These are phyloP conservation scores for Septoria linicola DNA, from an alignment of 2,329 filamentous ascomycete species.

Conservation along the genomic window DNA sequence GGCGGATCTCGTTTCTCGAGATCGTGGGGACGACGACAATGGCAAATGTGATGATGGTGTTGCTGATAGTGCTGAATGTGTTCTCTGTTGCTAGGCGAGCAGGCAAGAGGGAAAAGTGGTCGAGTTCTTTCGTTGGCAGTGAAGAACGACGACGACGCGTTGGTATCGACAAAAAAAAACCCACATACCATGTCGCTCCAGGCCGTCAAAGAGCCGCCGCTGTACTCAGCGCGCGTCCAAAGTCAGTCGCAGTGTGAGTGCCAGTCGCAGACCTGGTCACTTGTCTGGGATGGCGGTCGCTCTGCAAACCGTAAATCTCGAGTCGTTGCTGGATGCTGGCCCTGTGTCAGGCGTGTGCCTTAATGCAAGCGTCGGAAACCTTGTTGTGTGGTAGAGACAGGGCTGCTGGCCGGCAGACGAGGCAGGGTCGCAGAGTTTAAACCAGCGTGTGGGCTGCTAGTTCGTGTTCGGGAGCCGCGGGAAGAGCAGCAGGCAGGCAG, in stretches of 20 bases:
- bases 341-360: constrained; percentile 9
- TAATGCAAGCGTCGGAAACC: constrained; percentile 10
- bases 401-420: constrained; percentile 13
- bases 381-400: constrained; percentile 12
- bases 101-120: too few species aligned
- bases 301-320: constrained; percentile 4
- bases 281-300: constrained; percentile 1
- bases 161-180: constrained; percentile 9
- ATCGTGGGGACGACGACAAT: background rate
- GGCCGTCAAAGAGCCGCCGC: constrained; percentile 12
- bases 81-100: too few species aligned
- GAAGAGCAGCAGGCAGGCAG: background rate
- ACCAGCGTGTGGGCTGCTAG: background rate
- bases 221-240: background rate
- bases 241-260: background rate
- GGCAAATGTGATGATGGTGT: background rate
- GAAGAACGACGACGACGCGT: constrained; percentile 4
- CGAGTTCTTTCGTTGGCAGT: too few species aligned
- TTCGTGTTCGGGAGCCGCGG: constrained; percentile 3
- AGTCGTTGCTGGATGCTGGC: constrained; percentile 7
- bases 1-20: constrained; percentile 8
- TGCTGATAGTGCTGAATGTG: too few species aligned
- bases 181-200: constrained; percentile 11
- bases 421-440: constrained; percentile 15
- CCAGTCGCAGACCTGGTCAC: constrained; percentile 1